Evolutionary conservation across 352 stramenopile genomes (phyloP).

Genomic region (Phytophthora melonis): DNA sequence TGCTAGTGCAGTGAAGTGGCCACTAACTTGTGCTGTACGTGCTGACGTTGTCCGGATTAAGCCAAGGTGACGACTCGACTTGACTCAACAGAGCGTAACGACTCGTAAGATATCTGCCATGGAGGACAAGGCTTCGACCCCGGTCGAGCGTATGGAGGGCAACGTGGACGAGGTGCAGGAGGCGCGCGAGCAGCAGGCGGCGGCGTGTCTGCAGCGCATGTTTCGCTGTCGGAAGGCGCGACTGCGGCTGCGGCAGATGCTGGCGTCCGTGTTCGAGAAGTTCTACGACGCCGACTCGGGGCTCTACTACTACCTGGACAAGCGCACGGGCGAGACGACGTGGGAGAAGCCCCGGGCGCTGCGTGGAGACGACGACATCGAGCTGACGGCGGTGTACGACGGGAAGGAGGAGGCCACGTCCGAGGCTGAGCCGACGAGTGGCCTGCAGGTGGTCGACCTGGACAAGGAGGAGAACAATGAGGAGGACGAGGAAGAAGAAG

Average conservation of each 20-base stretch:
- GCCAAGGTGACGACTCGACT: not conserved
- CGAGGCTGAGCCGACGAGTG: constrained; percentile 9
- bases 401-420: constrained; percentile 21
- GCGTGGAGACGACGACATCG: constrained; percentile 55
- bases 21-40: constrained; percentile 18
- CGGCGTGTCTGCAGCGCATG: constrained; percentile 66
- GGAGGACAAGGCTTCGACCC: constrained; percentile 12
- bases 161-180: constrained; percentile 26
- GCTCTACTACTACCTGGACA: constrained; percentile 80
- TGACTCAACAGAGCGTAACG: constrained; percentile 16
- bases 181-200: constrained; percentile 27
- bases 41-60: constrained; percentile 6
- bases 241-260: constrained; percentile 48
- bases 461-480: constrained; percentile 37
- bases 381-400: constrained; percentile 48
- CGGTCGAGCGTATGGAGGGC: constrained; percentile 25
- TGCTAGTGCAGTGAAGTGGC: not conserved
- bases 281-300: constrained; percentile 78
- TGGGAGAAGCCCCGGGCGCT: constrained; percentile 80
- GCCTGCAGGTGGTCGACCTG: constrained; percentile 23
- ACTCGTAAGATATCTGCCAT: constrained; percentile 18
- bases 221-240: constrained; percentile 64
- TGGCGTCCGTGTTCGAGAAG: constrained; percentile 71
- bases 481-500: constrained; percentile 19
- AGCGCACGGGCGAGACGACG: constrained; percentile 69